Conservation (phyloP, 2,329 filamentous ascomycete species). For the Blumeria graminis region DNA sequence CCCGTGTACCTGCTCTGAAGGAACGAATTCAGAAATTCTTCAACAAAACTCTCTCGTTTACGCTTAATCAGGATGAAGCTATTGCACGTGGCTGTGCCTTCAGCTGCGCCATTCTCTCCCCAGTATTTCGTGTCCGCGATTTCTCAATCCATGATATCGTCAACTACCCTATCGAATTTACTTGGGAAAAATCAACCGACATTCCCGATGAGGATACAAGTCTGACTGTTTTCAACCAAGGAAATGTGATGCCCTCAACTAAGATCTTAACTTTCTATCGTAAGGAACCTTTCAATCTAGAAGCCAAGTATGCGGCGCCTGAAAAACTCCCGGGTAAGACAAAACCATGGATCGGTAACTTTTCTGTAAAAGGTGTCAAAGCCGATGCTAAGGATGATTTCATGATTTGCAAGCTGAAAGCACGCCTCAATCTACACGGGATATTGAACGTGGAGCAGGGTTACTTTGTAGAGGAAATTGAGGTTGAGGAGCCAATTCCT, state of each 20-base stretch:
- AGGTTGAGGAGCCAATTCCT: slow-evolving; percentile 81
- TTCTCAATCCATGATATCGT: slow-evolving; percentile 95
- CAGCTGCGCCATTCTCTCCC: slow-evolving; percentile 89
- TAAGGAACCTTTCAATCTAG: slow-evolving; percentile 89
- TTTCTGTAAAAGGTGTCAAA: slow-evolving; percentile 95
- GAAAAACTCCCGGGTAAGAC: slow-evolving; percentile 71
- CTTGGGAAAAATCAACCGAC: slow-evolving; percentile 94
- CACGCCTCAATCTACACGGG: slow-evolving; percentile 85
- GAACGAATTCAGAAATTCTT: slow-evolving; percentile 77
- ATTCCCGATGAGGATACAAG: slow-evolving; percentile 97
- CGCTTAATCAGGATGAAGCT: slow-evolving; percentile 94
- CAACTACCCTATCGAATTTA: slow-evolving; percentile 95
- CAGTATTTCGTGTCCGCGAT: slow-evolving; percentile 94
- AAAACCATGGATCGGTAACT: slow-evolving; percentile 87
- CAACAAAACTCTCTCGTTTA: slow-evolving; percentile 79
- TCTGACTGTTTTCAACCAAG: slow-evolving; percentile 90
- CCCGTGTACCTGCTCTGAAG: slow-evolving; percentile 84
- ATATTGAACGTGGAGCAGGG: slow-evolving; percentile 89
- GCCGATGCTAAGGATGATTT: slow-evolving; percentile 84
- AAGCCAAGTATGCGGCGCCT: slow-evolving; percentile 78
- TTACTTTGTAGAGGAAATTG: slow-evolving; percentile 94
- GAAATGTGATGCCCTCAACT: slow-evolving; percentile 89
- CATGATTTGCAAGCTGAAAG: slow-evolving; percentile 99
- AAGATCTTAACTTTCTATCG: slow-evolving; percentile 99
- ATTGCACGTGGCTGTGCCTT: slow-evolving; percentile 90